Conservation (phyloP, 2,329 filamentous ascomycete genomes). For the Colletotrichum abscissum region DNA sequence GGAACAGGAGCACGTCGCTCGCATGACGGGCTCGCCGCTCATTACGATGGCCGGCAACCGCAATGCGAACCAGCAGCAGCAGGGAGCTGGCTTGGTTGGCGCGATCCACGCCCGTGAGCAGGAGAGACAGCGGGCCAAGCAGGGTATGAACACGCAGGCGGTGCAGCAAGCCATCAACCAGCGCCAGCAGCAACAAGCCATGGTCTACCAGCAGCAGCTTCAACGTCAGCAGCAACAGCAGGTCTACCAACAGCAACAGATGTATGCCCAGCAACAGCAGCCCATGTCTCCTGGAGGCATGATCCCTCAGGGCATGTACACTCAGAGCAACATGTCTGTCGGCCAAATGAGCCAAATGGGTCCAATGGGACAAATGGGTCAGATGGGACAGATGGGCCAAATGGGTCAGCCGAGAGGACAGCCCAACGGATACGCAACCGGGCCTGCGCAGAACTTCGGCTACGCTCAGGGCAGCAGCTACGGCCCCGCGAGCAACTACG, state of each 20-base stretch:
- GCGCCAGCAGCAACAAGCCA: constrained; percentile 60
- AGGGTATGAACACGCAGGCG: constrained; percentile 75
- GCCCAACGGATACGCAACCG: constrained; percentile 16
- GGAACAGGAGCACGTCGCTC: constrained; percentile 90
- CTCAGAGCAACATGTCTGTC: constrained; percentile 33
- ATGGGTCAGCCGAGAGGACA: constrained; percentile 19
- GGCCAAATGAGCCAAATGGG: constrained; percentile 19
- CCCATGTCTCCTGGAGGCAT: constrained; percentile 25
- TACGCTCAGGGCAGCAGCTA: constrained; percentile 11
- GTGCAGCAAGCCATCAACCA: constrained; percentile 80
- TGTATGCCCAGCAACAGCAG: constrained; percentile 39
- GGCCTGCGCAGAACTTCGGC: constrained; percentile 14
- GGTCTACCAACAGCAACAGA: constrained; percentile 41
- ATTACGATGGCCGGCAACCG: constrained; percentile 66
- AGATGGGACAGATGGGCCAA: background rate
- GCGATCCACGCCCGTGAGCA: constrained; percentile 84
- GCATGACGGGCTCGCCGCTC: constrained; percentile 81
- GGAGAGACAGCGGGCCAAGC: constrained; percentile 78
- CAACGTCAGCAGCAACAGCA: constrained; percentile 45
- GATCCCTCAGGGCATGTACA: constrained; percentile 24
- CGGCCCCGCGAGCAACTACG: constrained; percentile 11
- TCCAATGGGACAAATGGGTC: background rate
- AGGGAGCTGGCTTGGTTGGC: constrained; percentile 75
- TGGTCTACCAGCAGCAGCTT: constrained; percentile 47
- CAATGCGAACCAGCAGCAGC: constrained; percentile 57